Evolutionary conservation across 208 protist species (phyloP).

Genomic region (Acanthamoeba culbertsoni): DNA sequence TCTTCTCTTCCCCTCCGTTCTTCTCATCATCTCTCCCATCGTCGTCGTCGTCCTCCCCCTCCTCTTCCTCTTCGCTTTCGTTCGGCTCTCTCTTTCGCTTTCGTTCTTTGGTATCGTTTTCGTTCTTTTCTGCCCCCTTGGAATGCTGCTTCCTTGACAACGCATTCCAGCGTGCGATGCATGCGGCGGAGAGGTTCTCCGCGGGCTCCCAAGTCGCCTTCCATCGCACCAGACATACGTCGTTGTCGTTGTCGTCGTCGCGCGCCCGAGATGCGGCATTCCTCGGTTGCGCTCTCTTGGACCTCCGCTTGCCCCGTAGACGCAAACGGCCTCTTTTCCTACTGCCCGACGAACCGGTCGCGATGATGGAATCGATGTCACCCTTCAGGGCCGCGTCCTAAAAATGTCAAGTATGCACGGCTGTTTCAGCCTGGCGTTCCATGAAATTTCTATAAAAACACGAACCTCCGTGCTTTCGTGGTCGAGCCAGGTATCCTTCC

Average conservation of each 20-base stretch:
- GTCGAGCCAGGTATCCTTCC: slow-evolving; percentile 16
- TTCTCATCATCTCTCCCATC: background rate
- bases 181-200: background rate
- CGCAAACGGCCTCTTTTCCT: too few species aligned
- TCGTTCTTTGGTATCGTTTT: background rate
- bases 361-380: background rate
- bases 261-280: too few species aligned
- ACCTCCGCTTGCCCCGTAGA: too few species aligned
- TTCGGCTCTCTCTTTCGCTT: background rate
- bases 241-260: background rate
- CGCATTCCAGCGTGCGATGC: background rate
- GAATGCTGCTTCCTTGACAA: background rate
- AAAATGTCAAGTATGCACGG: background rate
- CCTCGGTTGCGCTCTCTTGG: too few species aligned
- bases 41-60: background rate
- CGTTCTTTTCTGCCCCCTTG: background rate
- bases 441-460: too few species aligned
- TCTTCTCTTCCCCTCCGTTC: background rate
- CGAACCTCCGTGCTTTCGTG: background rate
- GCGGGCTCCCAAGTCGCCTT: slow-evolving; percentile 4
- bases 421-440: too few species aligned
- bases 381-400: background rate
- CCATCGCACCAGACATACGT: background rate
- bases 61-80: background rate
- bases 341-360: background rate